phyloP scores from a whole-genome alignment of 1,139 yeast genomes.

The Saccharomyces uvarum region DNA sequence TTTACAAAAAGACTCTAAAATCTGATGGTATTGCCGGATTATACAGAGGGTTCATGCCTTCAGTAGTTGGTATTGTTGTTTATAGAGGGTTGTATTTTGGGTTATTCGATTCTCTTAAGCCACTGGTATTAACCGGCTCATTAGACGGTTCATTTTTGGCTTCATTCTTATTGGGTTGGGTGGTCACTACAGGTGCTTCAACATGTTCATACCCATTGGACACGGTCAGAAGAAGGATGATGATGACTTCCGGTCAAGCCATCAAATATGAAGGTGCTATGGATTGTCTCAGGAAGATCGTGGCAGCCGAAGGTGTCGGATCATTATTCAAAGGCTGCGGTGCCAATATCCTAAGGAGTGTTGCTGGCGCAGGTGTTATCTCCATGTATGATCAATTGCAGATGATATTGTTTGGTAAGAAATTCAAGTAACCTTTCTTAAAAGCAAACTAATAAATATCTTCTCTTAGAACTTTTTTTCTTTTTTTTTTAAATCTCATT shows the following conservation, averaged over 20 bases:
- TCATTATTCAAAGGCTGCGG: constrained; percentile 82
- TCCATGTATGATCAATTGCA: constrained; percentile 75
- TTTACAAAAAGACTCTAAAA: constrained; percentile 68
- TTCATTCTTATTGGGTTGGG: constrained; percentile 73
- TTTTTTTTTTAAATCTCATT: neutral
- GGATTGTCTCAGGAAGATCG: constrained; percentile 64
- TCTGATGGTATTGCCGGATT: constrained; percentile 75
- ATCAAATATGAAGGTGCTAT: constrained; percentile 68
- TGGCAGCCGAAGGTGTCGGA: constrained; percentile 62
- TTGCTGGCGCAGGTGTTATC: constrained; percentile 80
- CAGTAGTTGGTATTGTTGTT: constrained; percentile 71
- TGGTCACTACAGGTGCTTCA: constrained; percentile 72
- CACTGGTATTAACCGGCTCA: constrained; percentile 62
- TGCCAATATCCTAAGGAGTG: constrained; percentile 83
- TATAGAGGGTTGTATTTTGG: constrained; percentile 84
- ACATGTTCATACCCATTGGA: constrained; percentile 78
- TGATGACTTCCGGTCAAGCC: constrained; percentile 81
- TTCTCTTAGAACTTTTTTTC: neutral
- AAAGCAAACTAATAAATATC: neutral
- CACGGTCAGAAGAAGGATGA: constrained; percentile 83
- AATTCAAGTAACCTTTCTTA: constrained; percentile 41
- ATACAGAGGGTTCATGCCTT: constrained; percentile 80
- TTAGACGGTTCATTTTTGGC: constrained; percentile 67
- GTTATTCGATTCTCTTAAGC: constrained; percentile 71
- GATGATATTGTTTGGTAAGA: constrained; percentile 65